Conservation (phyloP, 2,329 filamentous ascomycete genomes). For the Aspergillus thermomutatus region DNA sequence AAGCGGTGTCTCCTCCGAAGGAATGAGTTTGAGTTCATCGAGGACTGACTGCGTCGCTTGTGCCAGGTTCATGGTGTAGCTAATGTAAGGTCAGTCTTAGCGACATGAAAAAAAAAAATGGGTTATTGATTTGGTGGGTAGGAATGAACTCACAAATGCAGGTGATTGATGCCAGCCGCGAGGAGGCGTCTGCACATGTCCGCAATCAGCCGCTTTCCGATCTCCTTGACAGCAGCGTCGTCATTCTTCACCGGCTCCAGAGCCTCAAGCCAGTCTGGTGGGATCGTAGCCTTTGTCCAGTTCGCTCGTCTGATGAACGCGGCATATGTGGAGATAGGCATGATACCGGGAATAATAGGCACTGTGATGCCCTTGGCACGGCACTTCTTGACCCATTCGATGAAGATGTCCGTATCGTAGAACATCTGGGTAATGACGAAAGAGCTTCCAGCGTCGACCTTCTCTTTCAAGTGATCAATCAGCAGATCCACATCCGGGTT, state of each 20-base stretch:
- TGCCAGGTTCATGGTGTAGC: constrained; percentile 97
- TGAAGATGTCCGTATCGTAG: constrained; percentile 94
- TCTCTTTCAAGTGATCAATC: constrained; percentile 92
- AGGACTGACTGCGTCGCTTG: constrained; percentile 92
- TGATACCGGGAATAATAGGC: constrained; percentile 82
- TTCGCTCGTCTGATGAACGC: constrained; percentile 86
- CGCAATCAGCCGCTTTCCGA: constrained; percentile 82
- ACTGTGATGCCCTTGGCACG: constrained; percentile 79
- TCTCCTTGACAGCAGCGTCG: constrained; percentile 83
- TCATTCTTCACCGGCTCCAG: constrained; percentile 96
- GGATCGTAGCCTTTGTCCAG: constrained; percentile 85
- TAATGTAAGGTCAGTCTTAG: constrained; percentile 18
- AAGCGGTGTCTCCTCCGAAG: constrained; percentile 71
- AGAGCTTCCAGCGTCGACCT: constrained; percentile 87
- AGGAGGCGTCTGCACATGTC: constrained; percentile 87
- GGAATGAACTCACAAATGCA: constrained; percentile 68
- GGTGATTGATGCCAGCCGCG: constrained; percentile 74
- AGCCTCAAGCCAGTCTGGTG: constrained; percentile 72
- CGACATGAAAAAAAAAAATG: background rate
- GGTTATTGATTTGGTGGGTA: background rate
- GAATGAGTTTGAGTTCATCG: constrained; percentile 80
- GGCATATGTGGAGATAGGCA: constrained; percentile 93
- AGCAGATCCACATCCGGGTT: constrained; percentile 81
- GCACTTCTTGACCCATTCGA: constrained; percentile 84
- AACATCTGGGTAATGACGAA: constrained; percentile 99